Evolutionary conservation across 768 basidiomycete species (phyloP), one percentile per base, ranked within the genome.

Genomic region (Naganishia onofrii): DNA sequence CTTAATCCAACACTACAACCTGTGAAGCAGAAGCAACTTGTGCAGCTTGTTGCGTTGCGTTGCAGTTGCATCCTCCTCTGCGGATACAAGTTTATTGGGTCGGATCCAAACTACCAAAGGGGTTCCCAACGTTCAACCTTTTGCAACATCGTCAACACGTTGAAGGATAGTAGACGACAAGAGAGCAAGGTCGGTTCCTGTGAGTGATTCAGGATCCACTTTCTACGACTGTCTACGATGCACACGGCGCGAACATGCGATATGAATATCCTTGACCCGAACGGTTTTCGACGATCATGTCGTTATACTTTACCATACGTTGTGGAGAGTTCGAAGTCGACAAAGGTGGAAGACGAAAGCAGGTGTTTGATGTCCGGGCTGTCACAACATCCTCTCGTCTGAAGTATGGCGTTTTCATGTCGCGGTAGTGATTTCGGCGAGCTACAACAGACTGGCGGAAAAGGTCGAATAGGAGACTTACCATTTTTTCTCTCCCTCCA

Each of bases 101-200:
- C 48, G 48, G 48, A 51, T 51, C 15, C 48, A 51, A 51, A 51
- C 48, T n/a, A 51, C n/a, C 48, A 51, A 51, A 51, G 48, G 48
- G 23, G 48, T 4, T 51, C 23, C 48, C n/a, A 42, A 21, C 48
- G 48, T 51, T 26, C 48, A n/a, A 51, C 48, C 48, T 51, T 51
- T 51, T 26, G 21, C 46, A 21, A 46, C 46, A 46, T 46, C 46
- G 48, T 23, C 48, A 51, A n/a, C 12, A 51, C 12, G n/a, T 26
- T 51, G 21, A 26, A 51, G 48, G 48, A 46, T 3, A 51, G 3
- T 3, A n/a, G 13, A 26, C 3, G 23, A 26, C n/a, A 12, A 51
- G 48, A 12, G n/a, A 12, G 7, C 3, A 26, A 12, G 48, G 48
- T 23, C 5, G 48, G 23, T 51, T 8, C 48, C 7, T n/a, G 48